Evolutionary conservation across 78 protist genomes (phyloP).

Genomic region (Dictyostelium discoideum): DNA sequence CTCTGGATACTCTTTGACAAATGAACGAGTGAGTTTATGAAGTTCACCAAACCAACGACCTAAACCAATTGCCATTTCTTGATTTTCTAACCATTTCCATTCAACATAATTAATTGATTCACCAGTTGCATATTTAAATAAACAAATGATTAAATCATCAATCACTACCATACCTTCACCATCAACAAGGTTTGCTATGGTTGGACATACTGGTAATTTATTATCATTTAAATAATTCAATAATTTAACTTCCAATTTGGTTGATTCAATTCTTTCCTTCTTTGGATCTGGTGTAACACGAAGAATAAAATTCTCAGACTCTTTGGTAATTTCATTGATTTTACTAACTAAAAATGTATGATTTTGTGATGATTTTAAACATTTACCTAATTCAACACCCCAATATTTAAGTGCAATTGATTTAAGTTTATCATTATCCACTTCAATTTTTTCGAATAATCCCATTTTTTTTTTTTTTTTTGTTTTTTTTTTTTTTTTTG

Average conservation of each 20-base stretch:
- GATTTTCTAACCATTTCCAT: constrained; percentile 60
- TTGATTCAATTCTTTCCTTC: background rate
- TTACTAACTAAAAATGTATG: constrained; percentile 54
- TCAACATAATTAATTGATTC: constrained; percentile 56
- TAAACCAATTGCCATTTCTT: constrained; percentile 44
- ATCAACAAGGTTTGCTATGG: background rate
- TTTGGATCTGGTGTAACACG: constrained; percentile 84
- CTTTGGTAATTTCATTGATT: background rate
- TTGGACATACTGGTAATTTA: constrained; percentile 51
- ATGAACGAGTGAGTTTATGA: constrained; percentile 40
- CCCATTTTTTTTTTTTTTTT: constrained; percentile 48
- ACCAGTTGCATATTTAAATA: constrained; percentile 72
- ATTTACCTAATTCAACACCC: constrained; percentile 53
- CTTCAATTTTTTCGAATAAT: constrained; percentile 70
- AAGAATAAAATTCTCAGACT: background rate
- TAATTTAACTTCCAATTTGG: constrained; percentile 37
- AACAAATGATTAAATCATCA: background rate
- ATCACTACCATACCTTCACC: background rate
- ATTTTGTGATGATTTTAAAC: constrained; percentile 79
- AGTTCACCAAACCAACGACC: constrained; percentile 81
- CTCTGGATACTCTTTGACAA: constrained; percentile 13
- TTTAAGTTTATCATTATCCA: constrained; percentile 52
- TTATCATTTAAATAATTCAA: constrained; percentile 32
- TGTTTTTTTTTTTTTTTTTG: background rate
- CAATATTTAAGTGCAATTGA: constrained; percentile 30